These are phyloP conservation scores for Termitomyces sp. DNA, from an alignment of 768 basidiomycete species.

Conservation along the genomic window DNA sequence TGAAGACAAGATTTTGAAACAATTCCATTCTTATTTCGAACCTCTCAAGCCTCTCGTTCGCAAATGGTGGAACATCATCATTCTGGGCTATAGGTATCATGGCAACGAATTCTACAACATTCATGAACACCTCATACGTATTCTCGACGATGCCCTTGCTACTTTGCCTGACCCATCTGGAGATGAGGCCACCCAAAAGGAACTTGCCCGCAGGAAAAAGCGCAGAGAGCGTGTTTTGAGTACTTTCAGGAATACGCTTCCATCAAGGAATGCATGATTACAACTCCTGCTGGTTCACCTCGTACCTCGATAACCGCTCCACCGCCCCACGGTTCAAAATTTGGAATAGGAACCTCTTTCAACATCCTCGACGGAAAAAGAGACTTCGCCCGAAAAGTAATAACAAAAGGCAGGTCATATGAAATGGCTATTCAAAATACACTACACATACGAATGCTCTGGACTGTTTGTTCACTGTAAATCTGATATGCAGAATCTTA, in stretches of 20 bases:
- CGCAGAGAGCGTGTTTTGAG: not conserved
- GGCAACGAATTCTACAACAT: constrained; percentile 1
- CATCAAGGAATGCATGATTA: not conserved
- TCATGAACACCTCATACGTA: not conserved
- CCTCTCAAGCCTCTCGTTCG: not conserved
- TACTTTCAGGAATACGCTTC: not conserved
- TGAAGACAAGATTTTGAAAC: not conserved
- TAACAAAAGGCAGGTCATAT: too few relatives aligned
- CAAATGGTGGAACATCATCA: not conserved
- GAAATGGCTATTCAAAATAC: too few relatives aligned
- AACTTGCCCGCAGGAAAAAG: not conserved
- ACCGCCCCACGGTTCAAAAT: too few relatives aligned
- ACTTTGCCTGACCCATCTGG: not conserved
- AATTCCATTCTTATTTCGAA: not conserved
- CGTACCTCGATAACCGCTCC: not conserved
- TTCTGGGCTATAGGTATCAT: not conserved
- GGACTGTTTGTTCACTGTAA: too few relatives aligned
- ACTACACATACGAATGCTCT: too few relatives aligned
- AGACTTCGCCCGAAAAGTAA: too few relatives aligned
- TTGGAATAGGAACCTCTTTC: too few relatives aligned
- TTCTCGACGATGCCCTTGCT: not conserved
- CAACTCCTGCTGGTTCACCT: not conserved
- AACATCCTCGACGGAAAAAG: too few relatives aligned
- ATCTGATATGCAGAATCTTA: too few relatives aligned
- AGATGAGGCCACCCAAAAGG: not conserved